Conservation (phyloP, 306 rosid genomes). For the Potentilla sterilis region DNA sequence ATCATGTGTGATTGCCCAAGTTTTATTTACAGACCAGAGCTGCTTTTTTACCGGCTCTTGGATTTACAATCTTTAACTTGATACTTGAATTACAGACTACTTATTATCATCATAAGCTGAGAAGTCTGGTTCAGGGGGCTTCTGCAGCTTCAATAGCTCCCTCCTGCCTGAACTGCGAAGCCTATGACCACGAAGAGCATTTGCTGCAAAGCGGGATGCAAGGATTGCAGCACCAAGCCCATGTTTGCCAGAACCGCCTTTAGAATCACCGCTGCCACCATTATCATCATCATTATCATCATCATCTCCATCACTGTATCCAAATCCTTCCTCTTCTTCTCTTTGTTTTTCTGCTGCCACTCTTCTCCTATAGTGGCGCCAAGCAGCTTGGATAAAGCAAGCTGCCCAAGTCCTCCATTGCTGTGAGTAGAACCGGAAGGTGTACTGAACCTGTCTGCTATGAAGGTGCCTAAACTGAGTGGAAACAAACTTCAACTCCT, state of each 20-base stretch:
- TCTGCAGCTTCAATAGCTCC: constrained; percentile 34
- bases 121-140: constrained; percentile 86
- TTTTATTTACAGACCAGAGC: background rate
- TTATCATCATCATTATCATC: constrained; percentile 20
- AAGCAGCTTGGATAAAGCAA: constrained; percentile 75
- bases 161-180: constrained; percentile 39
- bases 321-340: constrained; percentile 44
- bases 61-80: background rate
- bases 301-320: constrained; percentile 21
- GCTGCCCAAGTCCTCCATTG: constrained; percentile 99
- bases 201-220: constrained; percentile 79
- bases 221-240: constrained; percentile 49
- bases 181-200: constrained; percentile 59
- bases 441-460: constrained; percentile 83
- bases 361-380: constrained; percentile 66
- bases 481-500: constrained; percentile 81
- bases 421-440: constrained; percentile 88
- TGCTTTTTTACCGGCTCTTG: background rate
- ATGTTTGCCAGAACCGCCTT: constrained; percentile 12
- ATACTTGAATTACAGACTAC: constrained; percentile 13
- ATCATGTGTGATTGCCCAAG: background rate
- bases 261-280: constrained; percentile 5
- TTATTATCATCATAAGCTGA: constrained; percentile 29
- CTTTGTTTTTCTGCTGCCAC: constrained; percentile 29
- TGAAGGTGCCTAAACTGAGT: constrained; percentile 84